Percentiles rank a stretch among this genome's conserved stretches.
Evolutionary conservation across 2,329 filamentous ascomycete species (phyloP).

Genomic region (Fusarium tricinctum): DNA sequence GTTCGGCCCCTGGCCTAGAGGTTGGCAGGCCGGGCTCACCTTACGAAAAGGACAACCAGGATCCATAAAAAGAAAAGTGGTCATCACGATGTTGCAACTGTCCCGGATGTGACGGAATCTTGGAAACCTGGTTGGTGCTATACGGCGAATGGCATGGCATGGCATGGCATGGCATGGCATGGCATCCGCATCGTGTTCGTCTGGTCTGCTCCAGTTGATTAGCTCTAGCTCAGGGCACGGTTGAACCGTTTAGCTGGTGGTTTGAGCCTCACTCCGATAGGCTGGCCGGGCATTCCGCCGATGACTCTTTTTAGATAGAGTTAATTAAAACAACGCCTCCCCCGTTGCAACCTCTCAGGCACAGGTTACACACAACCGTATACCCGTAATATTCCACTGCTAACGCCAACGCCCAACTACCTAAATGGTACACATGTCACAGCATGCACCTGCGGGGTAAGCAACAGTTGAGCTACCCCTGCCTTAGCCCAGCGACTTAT

Average conservation of each 20-base stretch:
- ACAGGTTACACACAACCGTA: neutral
- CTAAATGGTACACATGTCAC: neutral
- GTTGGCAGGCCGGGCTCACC: neutral
- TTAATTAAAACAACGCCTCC: slow-evolving; percentile 24
- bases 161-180: neutral
- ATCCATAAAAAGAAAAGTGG: slow-evolving; percentile 18
- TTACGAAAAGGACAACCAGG: neutral
- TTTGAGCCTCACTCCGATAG: slow-evolving; percentile 1
- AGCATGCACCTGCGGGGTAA: slow-evolving; percentile 18
- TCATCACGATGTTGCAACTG: too few species aligned
- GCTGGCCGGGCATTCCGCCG: neutral
- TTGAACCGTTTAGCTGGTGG: neutral
- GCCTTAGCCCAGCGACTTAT: slow-evolving; percentile 14
- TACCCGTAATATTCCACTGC: neutral
- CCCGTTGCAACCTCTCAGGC: slow-evolving; percentile 18
- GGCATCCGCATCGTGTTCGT: slow-evolving; percentile 13
- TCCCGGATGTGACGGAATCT: slow-evolving; percentile 29
- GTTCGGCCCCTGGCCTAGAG: neutral
- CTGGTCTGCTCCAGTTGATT: neutral
- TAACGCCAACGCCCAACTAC: neutral
- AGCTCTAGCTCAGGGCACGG: slow-evolving; percentile 4
- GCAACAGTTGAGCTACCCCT: neutral
- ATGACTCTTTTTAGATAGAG: slow-evolving; percentile 6
- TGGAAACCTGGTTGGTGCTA: neutral
- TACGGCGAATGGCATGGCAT: neutral